Evolutionary conservation across 2,329 filamentous ascomycete species (phyloP), one percentile per base, ranked within the genome.

Genomic region (Penicillium sp.): DNA sequence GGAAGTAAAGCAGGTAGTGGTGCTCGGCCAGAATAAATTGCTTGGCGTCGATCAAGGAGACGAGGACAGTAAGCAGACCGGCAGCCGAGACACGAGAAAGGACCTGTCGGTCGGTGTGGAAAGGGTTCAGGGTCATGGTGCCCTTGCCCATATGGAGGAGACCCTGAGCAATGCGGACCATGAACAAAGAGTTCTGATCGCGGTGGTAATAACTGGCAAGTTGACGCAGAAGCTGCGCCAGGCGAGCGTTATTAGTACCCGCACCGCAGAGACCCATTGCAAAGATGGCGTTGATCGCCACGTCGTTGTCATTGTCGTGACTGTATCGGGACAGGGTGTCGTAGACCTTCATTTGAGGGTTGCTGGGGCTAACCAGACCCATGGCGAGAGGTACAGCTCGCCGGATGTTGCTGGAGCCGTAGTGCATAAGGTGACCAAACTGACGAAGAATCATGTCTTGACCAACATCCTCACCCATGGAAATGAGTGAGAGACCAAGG

Each of bases 321-420:
- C 89, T 95, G 82, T 99, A 99, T 68, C 94, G 84, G 45, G 94
- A 99, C 9, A 99, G 80, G 0, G 94, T 99, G 73, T 99, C 94
- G 78, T 99, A 99, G 41, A 99, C 90, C 81, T 97, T 99, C 93
- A 99, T 99, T 73, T 99, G 95, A 9, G 94, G 94, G 78, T 99
- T 99, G 77, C 91, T 97, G 10, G 95, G 91, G 75, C 90, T 96
- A 68, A 99, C 88, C 48, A 99, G 83, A 66, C 92, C 95, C 91
- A 99, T 95, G 21, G 94, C 94, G 48, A 99, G 81, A 29, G 94
- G 94, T 24, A 99, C 94, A 17, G 92, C 93, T 69, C 94, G 94
- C 56, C 94, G 89, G 65, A 99, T 99, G 71, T 99, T 97, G 68
- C 92, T 83, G 73, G 97, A 93, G 58, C 95, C 94, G 67, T 99